Base-by-base conservation (phyloP, 208 protist species). In the Crithidia brevicula region DNA sequence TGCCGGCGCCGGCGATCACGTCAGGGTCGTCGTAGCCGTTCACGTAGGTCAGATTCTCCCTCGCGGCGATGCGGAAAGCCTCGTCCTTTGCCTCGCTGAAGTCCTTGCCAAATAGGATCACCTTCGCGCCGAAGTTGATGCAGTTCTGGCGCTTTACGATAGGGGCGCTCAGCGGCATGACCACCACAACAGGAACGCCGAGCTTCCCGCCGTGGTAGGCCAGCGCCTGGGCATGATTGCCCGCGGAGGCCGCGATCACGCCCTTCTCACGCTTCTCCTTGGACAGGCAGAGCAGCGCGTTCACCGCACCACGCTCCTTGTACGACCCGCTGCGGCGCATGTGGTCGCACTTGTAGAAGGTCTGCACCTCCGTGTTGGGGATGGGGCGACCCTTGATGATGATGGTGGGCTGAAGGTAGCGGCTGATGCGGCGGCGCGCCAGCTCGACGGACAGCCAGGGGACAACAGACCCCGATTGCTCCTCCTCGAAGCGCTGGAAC, bases 231-330 rank as follows among this genome's bases (percentile, higher is more conserved):
- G 92, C 91, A 78, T 98, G 94, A 74, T 98, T 98, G 47, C 93
- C 91, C 9, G 88, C 83, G 36, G 79, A 83, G 16, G 89, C 91
- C 3, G 92, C 89, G 38, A 97, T 93, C 36, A 98, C 93, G 30
- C 94, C 95, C 27, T 67, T 62, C 63, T 57, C 27, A 36, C 58
- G 69, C 74, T 92, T 56, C 59, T 97, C 88, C 46, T 70, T 62
- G 7, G 68, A 58, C 2, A 97, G 86, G 45, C 52, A 73, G 20
- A 93, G 51, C 20, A 98, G 77, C 30, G 88, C 85, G 66, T 98
- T 98, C 25, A 94, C 82, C 4, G 86, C 93, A 38, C 95, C 95
- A 31, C 95, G 81, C 79, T 97, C 92, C 81, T 98, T 97, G 83
- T 95, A 98, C 33, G 79, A 74, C 8, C 91, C 90, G 43, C 83